Evolutionary conservation across 805 yeast species (phyloP), one percentile per base, ranked within the genome.

Genomic region (Candida michaelii): DNA sequence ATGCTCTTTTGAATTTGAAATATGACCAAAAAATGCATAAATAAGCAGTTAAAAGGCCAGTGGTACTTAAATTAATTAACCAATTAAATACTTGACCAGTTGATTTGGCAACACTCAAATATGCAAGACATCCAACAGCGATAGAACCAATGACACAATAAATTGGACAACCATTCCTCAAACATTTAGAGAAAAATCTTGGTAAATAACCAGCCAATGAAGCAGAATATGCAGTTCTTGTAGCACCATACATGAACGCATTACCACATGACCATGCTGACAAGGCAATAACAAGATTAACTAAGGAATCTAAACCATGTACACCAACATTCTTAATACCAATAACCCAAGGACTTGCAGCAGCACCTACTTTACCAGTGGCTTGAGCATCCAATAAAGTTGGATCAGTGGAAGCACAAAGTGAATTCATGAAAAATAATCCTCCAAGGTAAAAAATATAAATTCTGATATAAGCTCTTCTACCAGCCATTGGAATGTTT

Each of bases 181-280:
- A 49, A 47, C 69, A 65, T 40, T 53, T 58, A 38, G 62, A 50
- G 40, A 65, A 64, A 16, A 63, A 40, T 14, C 63, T 46, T 10
- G 71, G 71, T 36, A 63, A 52, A 48, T 65, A 63, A 6, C 70
- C 70, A 5, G 65, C 66, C 45, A 63, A 53, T 1, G 69, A 51
- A 1, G 66, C 66, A 32, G 63, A 53, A 52, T 63, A 65, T 4
- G 62, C 58, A 25, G 58, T 48, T 59, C 70, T 56, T 17, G 67
- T 59, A 5, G 70, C 62, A n/a, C 64, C 63, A 40, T 61, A 65
- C 18, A 58, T 52, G 43, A 61, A 65, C 1, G 62, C 66, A 43
- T 62, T 63, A 35, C 69, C 71, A 47, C 69, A 63, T 15, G 66
- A 61, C 63, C 66, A 65, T 2, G 68, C 68, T 2, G 70, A 54